Conservation (phyloP, 148 eudicot genomes). For the Bassia scoparia region DNA sequence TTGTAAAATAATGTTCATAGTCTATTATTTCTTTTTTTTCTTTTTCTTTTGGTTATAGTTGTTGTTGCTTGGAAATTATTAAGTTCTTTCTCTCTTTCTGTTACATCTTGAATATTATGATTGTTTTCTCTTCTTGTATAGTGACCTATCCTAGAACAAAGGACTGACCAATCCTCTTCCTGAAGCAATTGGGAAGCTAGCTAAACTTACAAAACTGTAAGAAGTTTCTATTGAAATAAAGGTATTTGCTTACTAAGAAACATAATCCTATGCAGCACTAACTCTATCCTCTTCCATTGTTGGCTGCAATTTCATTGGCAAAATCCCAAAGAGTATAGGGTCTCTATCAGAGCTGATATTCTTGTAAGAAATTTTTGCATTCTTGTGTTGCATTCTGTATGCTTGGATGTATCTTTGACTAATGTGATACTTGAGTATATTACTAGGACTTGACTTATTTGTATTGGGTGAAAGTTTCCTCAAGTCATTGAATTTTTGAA, state of each 20-base stretch:
- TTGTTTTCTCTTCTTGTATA: constrained; percentile 20
- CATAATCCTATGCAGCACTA: background rate
- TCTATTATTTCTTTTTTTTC: background rate
- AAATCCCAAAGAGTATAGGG: constrained; percentile 65
- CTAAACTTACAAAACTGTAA: constrained; percentile 60
- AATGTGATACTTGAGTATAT: background rate
- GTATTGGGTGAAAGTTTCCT: background rate
- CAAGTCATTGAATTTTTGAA: background rate
- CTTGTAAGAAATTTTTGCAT: constrained; percentile 58
- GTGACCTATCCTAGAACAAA: constrained; percentile 79
- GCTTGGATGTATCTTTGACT: no score
- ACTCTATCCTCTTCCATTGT: constrained; percentile 21
- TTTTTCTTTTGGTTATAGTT: background rate
- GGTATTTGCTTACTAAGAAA: background rate
- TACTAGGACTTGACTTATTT: background rate
- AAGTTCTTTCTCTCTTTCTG: background rate
- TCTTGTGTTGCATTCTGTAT: background rate
- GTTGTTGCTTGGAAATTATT: no score
- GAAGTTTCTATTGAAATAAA: constrained; percentile 12
- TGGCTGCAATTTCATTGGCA: constrained; percentile 72
- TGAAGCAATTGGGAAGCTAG: constrained; percentile 47
- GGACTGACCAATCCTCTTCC: constrained; percentile 66
- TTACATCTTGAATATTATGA: background rate
- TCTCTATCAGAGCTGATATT: constrained; percentile 43
- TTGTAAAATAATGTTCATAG: background rate